A percentile compares a stretch with the other conserved stretches of the same genome.
Conservation (phyloP, 2,329 filamentous ascomycete genomes). For the Colletotrichum orbiculare region DNA sequence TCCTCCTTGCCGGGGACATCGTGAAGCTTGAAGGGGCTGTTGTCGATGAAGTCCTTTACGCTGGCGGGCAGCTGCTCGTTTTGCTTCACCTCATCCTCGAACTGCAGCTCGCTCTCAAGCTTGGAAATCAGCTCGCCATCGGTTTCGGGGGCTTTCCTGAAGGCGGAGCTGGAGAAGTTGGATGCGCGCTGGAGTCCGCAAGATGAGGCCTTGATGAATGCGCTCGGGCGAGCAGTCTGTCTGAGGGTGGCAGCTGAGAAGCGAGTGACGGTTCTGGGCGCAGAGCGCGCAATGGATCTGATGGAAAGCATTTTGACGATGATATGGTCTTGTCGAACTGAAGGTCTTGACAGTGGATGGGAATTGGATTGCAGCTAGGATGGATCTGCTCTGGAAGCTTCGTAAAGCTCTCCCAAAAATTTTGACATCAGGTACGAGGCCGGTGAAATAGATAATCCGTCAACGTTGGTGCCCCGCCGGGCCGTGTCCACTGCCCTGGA, state of each 20-base stretch:
- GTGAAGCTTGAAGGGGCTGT: slow-evolving; percentile 83
- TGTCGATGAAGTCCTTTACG: slow-evolving; percentile 89
- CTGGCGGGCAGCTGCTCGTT: slow-evolving; percentile 78
- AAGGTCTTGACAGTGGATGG: slow-evolving; percentile 1
- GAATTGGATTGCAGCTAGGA: neutral
- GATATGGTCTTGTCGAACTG: neutral
- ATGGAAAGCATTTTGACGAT: slow-evolving; percentile 74
- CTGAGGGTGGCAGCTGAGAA: slow-evolving; percentile 63
- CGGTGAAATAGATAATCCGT: slow-evolving; percentile 28
- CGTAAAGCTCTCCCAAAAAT: slow-evolving; percentile 32
- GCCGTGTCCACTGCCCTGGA: too few species aligned
- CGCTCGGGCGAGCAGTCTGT: slow-evolving; percentile 62
- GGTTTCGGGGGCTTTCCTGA: slow-evolving; percentile 62
- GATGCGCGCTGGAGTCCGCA: slow-evolving; percentile 54
- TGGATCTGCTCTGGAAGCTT: slow-evolving; percentile 12
- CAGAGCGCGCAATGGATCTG: slow-evolving; percentile 72
- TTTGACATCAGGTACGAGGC: slow-evolving; percentile 24
- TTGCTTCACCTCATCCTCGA: slow-evolving; percentile 85
- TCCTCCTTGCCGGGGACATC: slow-evolving; percentile 89
- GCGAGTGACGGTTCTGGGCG: slow-evolving; percentile 72
- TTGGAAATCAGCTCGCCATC: slow-evolving; percentile 88
- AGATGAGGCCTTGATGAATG: slow-evolving; percentile 58
- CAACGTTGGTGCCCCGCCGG: neutral
- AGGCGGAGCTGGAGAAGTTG: slow-evolving; percentile 58
- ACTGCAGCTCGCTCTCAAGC: slow-evolving; percentile 83